Evolutionary conservation across 2,329 filamentous ascomycete species (phyloP).

Genomic region (Pestalotiopsis sp.): DNA sequence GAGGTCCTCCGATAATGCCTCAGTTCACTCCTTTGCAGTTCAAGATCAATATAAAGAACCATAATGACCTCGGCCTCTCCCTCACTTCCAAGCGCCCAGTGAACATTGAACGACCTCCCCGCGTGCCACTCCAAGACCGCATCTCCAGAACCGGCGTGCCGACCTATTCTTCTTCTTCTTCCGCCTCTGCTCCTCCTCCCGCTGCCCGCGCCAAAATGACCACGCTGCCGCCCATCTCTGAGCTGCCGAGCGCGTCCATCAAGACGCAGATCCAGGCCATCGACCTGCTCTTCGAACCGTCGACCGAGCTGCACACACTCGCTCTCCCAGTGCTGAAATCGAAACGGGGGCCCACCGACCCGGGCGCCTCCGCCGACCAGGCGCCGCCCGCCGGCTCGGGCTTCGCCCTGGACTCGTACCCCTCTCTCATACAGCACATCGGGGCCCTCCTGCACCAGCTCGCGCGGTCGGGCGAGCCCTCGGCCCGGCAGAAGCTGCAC

Average conservation of each 20-base stretch:
- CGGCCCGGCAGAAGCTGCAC: conserved; percentile 62
- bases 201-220: conserved; percentile 12
- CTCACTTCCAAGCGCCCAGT: conserved; percentile 14
- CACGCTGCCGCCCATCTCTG: conserved; percentile 59
- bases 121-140: conserved; percentile 12
- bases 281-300: conserved; percentile 85
- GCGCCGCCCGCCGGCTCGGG: conserved; percentile 66
- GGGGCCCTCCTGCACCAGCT: conserved; percentile 65
- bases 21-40: conserved; percentile 18
- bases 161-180: neutral
- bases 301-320: conserved; percentile 71
- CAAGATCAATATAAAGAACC: conserved; percentile 14
- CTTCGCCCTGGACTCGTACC: conserved; percentile 65
- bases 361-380: conserved; percentile 81
- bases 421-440: conserved; percentile 68
- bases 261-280: conserved; percentile 60
- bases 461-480: conserved; percentile 45
- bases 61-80: conserved; percentile 15
- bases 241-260: conserved; percentile 58
- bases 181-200: neutral
- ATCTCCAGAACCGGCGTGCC: conserved; percentile 5
- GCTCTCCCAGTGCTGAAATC: conserved; percentile 67
- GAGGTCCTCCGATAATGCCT: conserved; percentile 12
- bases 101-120: conserved; percentile 14
- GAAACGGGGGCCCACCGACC: conserved; percentile 54